These are phyloP conservation scores for Scortechinia acanthostroma DNA, from an alignment of 2,329 filamentous ascomycete species.

Conservation along the genomic window DNA sequence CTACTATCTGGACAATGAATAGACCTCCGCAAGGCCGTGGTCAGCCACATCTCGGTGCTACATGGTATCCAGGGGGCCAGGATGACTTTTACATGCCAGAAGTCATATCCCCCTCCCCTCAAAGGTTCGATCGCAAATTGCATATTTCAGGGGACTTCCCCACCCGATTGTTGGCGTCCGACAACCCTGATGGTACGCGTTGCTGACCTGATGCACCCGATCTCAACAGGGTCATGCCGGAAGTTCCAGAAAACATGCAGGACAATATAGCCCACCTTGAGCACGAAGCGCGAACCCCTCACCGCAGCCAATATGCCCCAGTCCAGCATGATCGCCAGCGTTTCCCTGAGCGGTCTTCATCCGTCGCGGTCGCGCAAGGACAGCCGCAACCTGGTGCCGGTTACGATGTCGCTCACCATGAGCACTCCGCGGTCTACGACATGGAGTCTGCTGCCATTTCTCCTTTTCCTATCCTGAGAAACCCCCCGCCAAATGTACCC, in stretches of 20 bases:
- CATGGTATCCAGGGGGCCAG: conserved; percentile 47
- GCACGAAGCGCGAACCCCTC: conserved; percentile 59
- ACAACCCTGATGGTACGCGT: conserved; percentile 8
- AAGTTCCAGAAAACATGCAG: conserved; percentile 95
- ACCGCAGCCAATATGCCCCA: conserved; percentile 4
- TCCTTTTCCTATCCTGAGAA: conserved; percentile 78
- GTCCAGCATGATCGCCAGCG: neutral
- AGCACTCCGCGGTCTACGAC: conserved; percentile 16
- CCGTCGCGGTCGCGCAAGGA: neutral
- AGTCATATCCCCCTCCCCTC: conserved; percentile 46
- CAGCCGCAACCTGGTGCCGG: neutral
- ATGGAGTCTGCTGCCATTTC: conserved; percentile 72
- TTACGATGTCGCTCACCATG: neutral
- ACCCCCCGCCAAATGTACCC: conserved; percentile 63
- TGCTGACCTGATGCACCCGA: neutral
- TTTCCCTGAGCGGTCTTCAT: neutral
- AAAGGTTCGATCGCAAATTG: no score
- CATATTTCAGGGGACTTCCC: no score
- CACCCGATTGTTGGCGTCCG: no score
- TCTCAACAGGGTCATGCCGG: conserved; percentile 73
- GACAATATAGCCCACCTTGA: conserved; percentile 88
- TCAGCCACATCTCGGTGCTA: conserved; percentile 38
- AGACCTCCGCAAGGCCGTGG: conserved; percentile 1
- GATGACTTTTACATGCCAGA: conserved; percentile 57
- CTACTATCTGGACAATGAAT: neutral